These are phyloP conservation scores for Psilocybe cyanescens DNA, from an alignment of 768 basidiomycete species.

Conservation along the genomic window DNA sequence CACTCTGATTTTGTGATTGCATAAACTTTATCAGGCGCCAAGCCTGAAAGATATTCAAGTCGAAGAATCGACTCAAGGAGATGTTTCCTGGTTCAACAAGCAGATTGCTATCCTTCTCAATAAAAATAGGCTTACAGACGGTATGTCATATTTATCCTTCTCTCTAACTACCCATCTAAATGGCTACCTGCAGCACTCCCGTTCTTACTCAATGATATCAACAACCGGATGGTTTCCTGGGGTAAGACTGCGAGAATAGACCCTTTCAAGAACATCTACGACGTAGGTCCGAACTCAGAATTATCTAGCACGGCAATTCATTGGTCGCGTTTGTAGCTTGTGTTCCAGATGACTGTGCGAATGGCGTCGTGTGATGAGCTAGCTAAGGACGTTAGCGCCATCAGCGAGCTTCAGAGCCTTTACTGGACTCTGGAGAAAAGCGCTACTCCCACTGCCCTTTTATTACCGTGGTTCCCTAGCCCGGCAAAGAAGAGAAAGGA, in stretches of 20 bases:
- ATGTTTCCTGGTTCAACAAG: slow-evolving; percentile 28
- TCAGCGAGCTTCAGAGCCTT: slow-evolving; percentile 25
- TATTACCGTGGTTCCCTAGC: slow-evolving; percentile 43
- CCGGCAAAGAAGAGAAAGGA: slow-evolving; percentile 32
- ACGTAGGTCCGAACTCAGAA: slow-evolving; percentile 21
- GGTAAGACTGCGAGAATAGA: slow-evolving; percentile 31
- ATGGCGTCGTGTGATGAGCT: slow-evolving; percentile 40
- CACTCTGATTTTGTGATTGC: not conserved
- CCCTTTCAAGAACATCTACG: slow-evolving; percentile 35
- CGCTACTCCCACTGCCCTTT: slow-evolving; percentile 33
- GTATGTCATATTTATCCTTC: not conserved
- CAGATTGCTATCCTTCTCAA: slow-evolving; percentile 20
- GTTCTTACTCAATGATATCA: slow-evolving; percentile 31
- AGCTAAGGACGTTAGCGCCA: slow-evolving; percentile 26
- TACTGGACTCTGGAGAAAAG: slow-evolving; percentile 39
- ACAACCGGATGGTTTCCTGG: slow-evolving; percentile 30
- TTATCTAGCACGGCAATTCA: no score
- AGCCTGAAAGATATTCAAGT: slow-evolving; percentile 28
- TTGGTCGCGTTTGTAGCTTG: slow-evolving; percentile 25
- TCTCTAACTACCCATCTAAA: not conserved
- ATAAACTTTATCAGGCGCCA: slow-evolving; percentile 16
- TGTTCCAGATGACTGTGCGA: slow-evolving; percentile 41
- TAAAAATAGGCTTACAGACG: slow-evolving; percentile 22
- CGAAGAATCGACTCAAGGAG: slow-evolving; percentile 15
- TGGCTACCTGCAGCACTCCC: slow-evolving; percentile 25